Conservation (phyloP, 2,329 filamentous ascomycete species). For the Sporothrix pallida region DNA sequence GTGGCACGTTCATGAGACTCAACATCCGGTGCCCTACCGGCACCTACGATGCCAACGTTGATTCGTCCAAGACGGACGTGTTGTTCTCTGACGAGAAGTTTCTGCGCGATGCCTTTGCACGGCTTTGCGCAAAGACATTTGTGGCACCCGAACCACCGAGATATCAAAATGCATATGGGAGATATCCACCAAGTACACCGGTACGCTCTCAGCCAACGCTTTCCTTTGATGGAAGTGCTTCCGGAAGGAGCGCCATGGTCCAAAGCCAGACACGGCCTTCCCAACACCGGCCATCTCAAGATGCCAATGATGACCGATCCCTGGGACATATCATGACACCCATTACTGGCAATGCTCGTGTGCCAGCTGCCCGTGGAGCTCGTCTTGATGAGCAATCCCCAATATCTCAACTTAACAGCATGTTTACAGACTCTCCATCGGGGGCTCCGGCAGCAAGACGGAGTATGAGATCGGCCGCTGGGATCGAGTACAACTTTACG, state of each 20-base stretch:
- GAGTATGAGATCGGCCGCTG: neutral
- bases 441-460: neutral
- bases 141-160: neutral
- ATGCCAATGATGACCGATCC: neutral
- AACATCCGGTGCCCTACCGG: constrained; percentile 65
- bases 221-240: neutral
- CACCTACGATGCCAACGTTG: constrained; percentile 74
- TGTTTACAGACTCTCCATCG: neutral
- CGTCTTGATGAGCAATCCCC: neutral
- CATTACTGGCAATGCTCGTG: neutral
- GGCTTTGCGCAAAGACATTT: constrained; percentile 45
- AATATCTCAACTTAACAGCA: neutral
- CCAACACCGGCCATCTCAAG: neutral
- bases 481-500: neutral
- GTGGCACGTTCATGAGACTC: constrained; percentile 66
- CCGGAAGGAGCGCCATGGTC: neutral
- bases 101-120: constrained; percentile 54
- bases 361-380: neutral
- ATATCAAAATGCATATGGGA: neutral
- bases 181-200: constrained; percentile 12
- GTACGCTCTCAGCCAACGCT: neutral
- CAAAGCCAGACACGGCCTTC: neutral
- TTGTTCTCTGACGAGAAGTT: constrained; percentile 64
- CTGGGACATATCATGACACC: neutral
- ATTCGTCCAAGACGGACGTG: constrained; percentile 74